Base-by-base conservation (phyloP, 345 rosid genomes). In the Murraya koenigii region DNA sequence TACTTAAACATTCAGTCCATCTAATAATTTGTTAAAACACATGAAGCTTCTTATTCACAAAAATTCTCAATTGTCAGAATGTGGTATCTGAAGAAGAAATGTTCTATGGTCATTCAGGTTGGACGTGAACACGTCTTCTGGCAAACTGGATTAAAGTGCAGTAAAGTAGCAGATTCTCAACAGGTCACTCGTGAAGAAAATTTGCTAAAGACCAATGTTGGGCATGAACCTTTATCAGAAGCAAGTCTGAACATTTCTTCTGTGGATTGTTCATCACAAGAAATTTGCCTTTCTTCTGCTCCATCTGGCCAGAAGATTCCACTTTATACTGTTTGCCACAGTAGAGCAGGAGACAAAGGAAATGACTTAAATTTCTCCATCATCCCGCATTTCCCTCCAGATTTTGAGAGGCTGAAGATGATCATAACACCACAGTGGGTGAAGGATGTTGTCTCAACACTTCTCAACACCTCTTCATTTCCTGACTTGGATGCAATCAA, bases 271-370 rank as follows among this genome's bases (percentile, higher is more conserved):
- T 71, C 76, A 23, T 66, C 75, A 28, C 72, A 76, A 49, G 76
- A 58, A 80, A 8, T 60, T 5, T 61, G 67, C 56, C 55, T 62
- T 59, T 81, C 82, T 60, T 90, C 97, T 72, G 95, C 91, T 77
- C 90, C 89, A 8, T 66, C 85, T 11, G 85, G 91, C 61, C 84
- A 80, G 79, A 89, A 84, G 86, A 84, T 93, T 79, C 85, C 87
- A 8, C 93, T 95, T 30, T 93, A 90, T 84, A 67, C 76, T 39
- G 85, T 91, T 35, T 96, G 95, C 52, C 98, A 95, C 74, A 77
- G 95, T 75, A 82, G 98, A 71, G 91, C 88, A 22, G 97, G 98
- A 32, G 97, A 95, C 79, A 93, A 95, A 85, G 97, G 97, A 84
- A 89, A 92, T 72, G 92, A 89, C 87, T 69, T 89, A 86, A 93